Evolutionary conservation across 805 yeast genomes (phyloP), one percentile per base, ranked within the genome.

Genomic region (Sungouiella blattae): DNA sequence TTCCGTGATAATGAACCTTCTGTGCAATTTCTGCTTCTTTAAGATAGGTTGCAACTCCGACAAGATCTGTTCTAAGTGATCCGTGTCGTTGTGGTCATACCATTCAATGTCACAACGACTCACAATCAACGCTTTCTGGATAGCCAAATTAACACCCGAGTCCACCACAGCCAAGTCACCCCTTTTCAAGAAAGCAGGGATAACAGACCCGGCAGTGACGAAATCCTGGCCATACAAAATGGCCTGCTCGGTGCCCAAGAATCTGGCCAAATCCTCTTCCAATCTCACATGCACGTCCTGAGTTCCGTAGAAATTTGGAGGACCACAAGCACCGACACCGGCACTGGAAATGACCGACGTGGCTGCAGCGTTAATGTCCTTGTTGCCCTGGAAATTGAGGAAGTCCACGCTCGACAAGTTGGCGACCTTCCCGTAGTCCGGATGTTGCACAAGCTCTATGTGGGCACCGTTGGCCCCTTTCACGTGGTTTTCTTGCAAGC

Each of bases 251-350:
- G 87, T 75, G 17, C 83, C 87, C 46, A 91, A 77, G 53, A 79
- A 91, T 21, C 67, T 57, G 9, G 96, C 79, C 40, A 93, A 62
- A 43, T 79, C 83, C 49, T 78, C 78, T 57, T 88, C 95, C 37
- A 86, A 69, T 49, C 82, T 73, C 36, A 79, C 80, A 55, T 93
- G 98, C 28, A 81, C 87, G 55, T 88, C 96, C 61, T 88, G 96
- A 41, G 88, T 84, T 42, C 98, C 98, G 59, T 89, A 93, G 53
- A 93, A 93, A 37, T 95, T 95, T 28, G 97, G 95, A 4, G 98
- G 98, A 26, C 98, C 96, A 69, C 98, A 93, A 1, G 97, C 91
- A 45, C 98, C 98, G 33, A 93, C 97, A 56, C 98, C 98, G 40
- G 83, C 78, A 39, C 70, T 69, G 30, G 69, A 67, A 41, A 93